phyloP scores from a whole-genome alignment of 306 rosid genomes.

The Fragaria vesca region DNA sequence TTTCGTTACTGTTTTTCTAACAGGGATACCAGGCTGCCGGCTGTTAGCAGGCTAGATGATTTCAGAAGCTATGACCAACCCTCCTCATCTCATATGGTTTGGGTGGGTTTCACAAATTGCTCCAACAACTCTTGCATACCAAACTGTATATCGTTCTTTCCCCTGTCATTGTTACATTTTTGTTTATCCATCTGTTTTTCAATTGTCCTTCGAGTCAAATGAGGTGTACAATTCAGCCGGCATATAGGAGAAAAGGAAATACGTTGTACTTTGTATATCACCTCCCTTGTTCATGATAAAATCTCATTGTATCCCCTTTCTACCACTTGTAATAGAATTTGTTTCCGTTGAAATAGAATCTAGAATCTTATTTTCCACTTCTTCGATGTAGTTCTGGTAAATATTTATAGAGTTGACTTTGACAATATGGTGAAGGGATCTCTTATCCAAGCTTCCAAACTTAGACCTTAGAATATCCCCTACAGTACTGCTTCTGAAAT shows the following conservation, averaged over 20 bases:
- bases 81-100: conserved; percentile 16
- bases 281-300: conserved; percentile 32
- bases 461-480: not conserved
- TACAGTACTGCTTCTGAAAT: not conserved
- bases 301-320: conserved; percentile 22
- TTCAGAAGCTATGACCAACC: conserved; percentile 32
- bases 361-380: not conserved
- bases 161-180: conserved; percentile 30
- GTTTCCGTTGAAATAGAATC: not conserved
- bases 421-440: not conserved
- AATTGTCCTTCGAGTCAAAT: conserved; percentile 33
- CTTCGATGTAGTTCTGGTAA: not conserved
- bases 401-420: not conserved
- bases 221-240: conserved; percentile 52
- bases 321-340: not conserved
- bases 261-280: conserved; percentile 33
- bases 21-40: conserved; percentile 35
- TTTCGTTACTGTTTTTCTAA: conserved; percentile 15
- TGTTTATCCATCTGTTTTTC: conserved; percentile 37
- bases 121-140: conserved; percentile 39
- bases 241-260: conserved; percentile 27
- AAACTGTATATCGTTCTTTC: conserved; percentile 32
- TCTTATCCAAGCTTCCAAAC: not conserved
- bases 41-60: conserved; percentile 26
- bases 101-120: conserved; percentile 30